Base-by-base conservation (phyloP, 768 basidiomycete species). In the Paxillus ammoniavirescens region DNA sequence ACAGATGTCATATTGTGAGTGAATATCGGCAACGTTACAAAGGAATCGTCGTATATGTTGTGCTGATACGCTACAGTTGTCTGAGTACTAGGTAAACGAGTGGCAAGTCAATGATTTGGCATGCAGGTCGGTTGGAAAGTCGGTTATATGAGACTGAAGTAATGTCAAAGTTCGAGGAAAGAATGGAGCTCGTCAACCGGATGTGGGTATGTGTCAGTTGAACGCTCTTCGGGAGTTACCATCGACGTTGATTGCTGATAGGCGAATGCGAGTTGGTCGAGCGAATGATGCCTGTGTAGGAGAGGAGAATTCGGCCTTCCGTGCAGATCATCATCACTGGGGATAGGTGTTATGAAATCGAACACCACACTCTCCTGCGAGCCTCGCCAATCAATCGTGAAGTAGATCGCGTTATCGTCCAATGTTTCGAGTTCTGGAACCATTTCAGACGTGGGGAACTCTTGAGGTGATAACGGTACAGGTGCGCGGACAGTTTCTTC, bases 371-470 rank as follows among this genome's bases (percentile, higher is more conserved):
- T 65, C 2, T 55, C 67, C 50, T 38, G 38, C 23, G 70, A 70
- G 33, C 47, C 49, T 2, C 49, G 53, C 55, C 63, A 61, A 26
- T 52, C 67, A 2, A 70, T 47, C 28, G 65, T 63, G 50, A 69
- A 67, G 54, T 67, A 69, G 36, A 69, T 69, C 15, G 56, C 63
- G 15, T 59, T 54, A 35, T 49, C 42, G n/a, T 71, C 56, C 38
- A 49, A 33, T 9, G 58, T 52, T 42, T 57, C 59, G 18, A 48
- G 52, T 28, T 55, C 31, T 47, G 23, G n/a, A 31, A 17, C 18
- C 2, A 15, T 10, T 18, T 52, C 50, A 38, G 45, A 42, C 1
- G 23, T 7, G 28, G 37, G 31, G 36, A 17, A 6, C 37, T 42
- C 28, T 3, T 28, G 3, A 21, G 53, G 21, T 21, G 50, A 21